Evolutionary conservation across 805 yeast species (phyloP), one percentile per base, ranked within the genome.

Genomic region (Wickerhamomyces sydowiorum): DNA sequence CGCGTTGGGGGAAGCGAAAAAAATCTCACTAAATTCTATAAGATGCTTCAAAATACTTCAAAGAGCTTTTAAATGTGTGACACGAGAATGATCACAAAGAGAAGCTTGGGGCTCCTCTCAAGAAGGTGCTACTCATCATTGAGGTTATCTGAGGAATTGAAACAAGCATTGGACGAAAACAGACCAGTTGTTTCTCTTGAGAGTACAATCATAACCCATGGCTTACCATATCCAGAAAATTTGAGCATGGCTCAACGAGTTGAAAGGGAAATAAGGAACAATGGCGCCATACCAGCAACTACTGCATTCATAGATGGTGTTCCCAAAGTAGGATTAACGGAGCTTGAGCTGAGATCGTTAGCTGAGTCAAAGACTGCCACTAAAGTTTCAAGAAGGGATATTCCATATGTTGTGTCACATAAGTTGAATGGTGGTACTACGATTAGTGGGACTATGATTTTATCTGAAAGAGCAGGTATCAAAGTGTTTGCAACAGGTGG

Each of bases 401-500:
- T 88, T 25, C 82, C 91, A 0, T 72, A 72, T 48, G 78, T 83
- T 3, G 75, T 87, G 78, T 76, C 88, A 13, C 65, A 69, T 36
- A 63, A 66, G 24, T 58, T 77, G n/a, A 67, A 75, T 38, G 96
- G 96, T 8, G 96, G 96, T 7, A 89, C 96, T 2, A 88, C 96
- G 0, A 86, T 88, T 44, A 86, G 96, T 2, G 81, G 86, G 22
- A 88, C 96, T 0, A 86, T 87, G 95, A 82, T 88, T 18, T 60
- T 89, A 17, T 80, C 96, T 1, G 70, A 79, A 40, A 55, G 64
- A 53, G 89, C 90, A 0, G 93, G 95, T 0, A 85, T 88, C 50
- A 73, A 76, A 51, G 87, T 89, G 12, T 89, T 88, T 69, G 93
- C 95, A 1, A 89, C 96, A 2, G 96, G 96, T 25, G 96, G 96